Base-by-base conservation (phyloP, 331 rosid species). In the Saraca asoca region DNA sequence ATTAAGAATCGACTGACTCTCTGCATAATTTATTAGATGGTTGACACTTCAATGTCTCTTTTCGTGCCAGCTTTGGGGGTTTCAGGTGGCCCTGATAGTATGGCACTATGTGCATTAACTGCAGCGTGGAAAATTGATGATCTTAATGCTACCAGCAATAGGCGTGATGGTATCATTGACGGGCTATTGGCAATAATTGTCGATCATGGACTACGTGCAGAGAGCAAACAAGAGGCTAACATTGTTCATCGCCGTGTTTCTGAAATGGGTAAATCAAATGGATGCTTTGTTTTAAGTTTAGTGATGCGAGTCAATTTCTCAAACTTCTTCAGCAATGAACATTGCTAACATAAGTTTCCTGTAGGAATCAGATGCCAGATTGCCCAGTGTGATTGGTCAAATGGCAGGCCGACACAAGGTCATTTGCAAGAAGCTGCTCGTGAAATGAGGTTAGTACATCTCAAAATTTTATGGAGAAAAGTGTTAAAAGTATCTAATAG, bases 351-450 rank as follows among this genome's bases (percentile, higher is more conserved):
- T 55, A 34, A 51, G 48, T 15, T 62, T 63, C 66, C 42, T 78
- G 52, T 72, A 94, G 99, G 97, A 63, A 83, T 90, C 75, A 81
- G 78, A 77, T 85, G 96, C 67, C 84, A 86, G 87, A 72, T 88
- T 80, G 79, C 73, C 34, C 61, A 51, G 39, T 90, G 95, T 73
- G 87, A 86, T 83, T 94, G 99, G 99, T 58, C 64, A 29, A 83
- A 52, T 64, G 99, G 97, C 62, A 83, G 73, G 64, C 97, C 97
- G 3, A 90, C 83, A 83, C 95, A 73, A 70, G 97, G 99, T 39
- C 97, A 83, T 49, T 78, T 94, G 86, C 99, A 88, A 82, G 89
- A 94, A 88, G 95, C 92, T 51, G 99, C 99, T 50, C 95, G 97
- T 19, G 92, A 90, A 46, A 88, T 86, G 88, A 88, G 99, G 99